Conservation (phyloP, 176 grass and related monocot genomes). For the Zoysia pacifica region DNA sequence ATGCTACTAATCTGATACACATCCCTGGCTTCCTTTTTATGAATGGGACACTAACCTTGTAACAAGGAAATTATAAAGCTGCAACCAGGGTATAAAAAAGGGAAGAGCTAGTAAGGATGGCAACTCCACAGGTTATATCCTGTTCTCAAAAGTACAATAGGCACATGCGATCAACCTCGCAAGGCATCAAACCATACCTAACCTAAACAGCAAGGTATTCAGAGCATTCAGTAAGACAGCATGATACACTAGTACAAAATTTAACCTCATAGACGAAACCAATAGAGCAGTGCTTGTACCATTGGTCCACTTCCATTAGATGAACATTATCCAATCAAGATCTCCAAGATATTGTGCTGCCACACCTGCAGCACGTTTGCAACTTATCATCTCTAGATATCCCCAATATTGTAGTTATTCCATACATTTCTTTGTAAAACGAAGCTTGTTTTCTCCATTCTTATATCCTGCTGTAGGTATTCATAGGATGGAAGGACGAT, state of each 20-base stretch:
- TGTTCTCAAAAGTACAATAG: slow-evolving; percentile 6
- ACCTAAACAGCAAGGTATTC: not conserved
- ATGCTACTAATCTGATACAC: not conserved
- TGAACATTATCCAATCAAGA: not conserved
- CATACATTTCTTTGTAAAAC: not conserved
- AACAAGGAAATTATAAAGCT: not conserved
- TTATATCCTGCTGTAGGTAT: not conserved
- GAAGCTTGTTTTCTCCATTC: not conserved
- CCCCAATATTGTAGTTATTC: not conserved
- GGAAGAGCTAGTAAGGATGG: not conserved
- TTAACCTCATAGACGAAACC: not conserved
- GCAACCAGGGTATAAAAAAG: not conserved
- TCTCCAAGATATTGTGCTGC: not conserved
- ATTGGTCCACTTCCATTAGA: not conserved
- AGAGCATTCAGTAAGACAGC: not conserved
- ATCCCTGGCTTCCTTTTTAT: no score
- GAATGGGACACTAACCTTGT: not conserved
- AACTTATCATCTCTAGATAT: not conserved
- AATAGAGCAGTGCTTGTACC: not conserved
- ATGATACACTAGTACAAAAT: not conserved
- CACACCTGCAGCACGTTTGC: slow-evolving; percentile 4
- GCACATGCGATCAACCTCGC: not conserved
- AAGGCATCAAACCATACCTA: not conserved
- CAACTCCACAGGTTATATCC: not conserved
- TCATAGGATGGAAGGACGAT: slow-evolving; percentile 5